These are phyloP conservation scores for Linnemannia exigua DNA, from an alignment of 192 early-diverging fungal species.

Conservation along the genomic window DNA sequence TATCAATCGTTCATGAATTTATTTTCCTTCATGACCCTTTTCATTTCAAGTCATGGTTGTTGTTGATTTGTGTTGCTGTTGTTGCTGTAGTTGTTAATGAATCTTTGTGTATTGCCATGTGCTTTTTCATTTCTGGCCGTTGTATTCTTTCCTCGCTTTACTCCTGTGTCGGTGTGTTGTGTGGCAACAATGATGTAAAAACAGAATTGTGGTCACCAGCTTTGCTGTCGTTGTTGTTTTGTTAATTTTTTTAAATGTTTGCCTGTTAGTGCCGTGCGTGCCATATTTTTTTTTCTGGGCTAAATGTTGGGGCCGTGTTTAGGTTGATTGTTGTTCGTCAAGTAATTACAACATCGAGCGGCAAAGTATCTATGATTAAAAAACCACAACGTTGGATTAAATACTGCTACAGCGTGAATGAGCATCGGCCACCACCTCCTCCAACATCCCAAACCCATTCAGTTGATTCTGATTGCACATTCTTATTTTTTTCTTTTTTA, in stretches of 20 bases:
- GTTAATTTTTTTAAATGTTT: background rate
- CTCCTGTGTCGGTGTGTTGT: background rate
- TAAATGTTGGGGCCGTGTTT: background rate
- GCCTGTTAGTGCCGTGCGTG: background rate
- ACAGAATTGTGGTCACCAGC: background rate
- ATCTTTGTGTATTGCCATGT: slow-evolving; percentile 13
- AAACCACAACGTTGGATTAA: background rate
- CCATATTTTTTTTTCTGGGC: background rate
- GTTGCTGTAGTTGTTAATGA: background rate
- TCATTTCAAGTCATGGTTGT: background rate
- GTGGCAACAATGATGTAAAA: background rate
- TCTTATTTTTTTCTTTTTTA: background rate
- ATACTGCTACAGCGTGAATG: background rate
- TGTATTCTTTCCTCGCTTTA: background rate
- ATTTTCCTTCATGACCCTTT: background rate
- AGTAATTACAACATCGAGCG: background rate
- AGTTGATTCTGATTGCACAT: background rate
- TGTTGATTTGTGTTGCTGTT: background rate
- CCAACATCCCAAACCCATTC: background rate
- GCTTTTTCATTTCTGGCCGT: slow-evolving; percentile 26
- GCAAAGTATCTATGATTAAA: background rate
- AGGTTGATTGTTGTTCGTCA: background rate
- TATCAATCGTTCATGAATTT: background rate
- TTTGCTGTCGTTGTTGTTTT: background rate
- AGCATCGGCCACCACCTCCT: background rate